phyloP scores from a whole-genome alignment of 179 eudicot genomes.

The Vitellaria paradoxa region DNA sequence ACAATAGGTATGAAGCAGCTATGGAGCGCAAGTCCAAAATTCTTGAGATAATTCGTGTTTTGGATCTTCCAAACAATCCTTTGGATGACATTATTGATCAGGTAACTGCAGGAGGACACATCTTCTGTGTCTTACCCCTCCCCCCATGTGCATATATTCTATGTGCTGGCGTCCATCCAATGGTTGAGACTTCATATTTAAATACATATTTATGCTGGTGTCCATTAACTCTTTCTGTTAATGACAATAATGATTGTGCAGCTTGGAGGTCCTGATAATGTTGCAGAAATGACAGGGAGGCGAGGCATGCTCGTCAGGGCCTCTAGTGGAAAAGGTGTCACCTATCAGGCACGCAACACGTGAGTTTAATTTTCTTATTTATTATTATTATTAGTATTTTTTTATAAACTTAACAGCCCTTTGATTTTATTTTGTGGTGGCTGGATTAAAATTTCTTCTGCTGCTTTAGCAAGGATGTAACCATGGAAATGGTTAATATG shows the following conservation, averaged over 20 bases:
- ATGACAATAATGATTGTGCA: conserved; percentile 31
- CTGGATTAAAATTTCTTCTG: conserved; percentile 15
- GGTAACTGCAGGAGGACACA: conserved; percentile 34
- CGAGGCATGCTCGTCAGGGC: conserved; percentile 97
- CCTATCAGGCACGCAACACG: conserved; percentile 97
- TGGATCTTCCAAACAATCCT: conserved; percentile 99
- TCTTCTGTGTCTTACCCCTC: conserved; percentile 2
- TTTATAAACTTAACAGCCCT: neutral
- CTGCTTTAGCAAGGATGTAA: conserved; percentile 77
- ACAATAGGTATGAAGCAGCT: conserved; percentile 80
- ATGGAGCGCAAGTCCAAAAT: conserved; percentile 71
- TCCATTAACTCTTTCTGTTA: neutral
- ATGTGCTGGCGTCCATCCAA: neutral
- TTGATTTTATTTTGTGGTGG: conserved; percentile 3
- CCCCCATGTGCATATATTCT: neutral
- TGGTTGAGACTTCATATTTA: neutral
- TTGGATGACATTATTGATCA: conserved; percentile 97
- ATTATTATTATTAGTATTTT: neutral
- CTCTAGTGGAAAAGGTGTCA: conserved; percentile 93
- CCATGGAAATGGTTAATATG: conserved; percentile 99
- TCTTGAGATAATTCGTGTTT: conserved; percentile 67
- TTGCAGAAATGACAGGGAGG: conserved; percentile 98
- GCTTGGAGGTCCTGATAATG: conserved; percentile 99
- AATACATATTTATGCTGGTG: neutral
- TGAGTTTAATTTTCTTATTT: conserved; percentile 40